Base-by-base conservation (phyloP, 106 monocot genomes). In the Cymbidium sinense region DNA sequence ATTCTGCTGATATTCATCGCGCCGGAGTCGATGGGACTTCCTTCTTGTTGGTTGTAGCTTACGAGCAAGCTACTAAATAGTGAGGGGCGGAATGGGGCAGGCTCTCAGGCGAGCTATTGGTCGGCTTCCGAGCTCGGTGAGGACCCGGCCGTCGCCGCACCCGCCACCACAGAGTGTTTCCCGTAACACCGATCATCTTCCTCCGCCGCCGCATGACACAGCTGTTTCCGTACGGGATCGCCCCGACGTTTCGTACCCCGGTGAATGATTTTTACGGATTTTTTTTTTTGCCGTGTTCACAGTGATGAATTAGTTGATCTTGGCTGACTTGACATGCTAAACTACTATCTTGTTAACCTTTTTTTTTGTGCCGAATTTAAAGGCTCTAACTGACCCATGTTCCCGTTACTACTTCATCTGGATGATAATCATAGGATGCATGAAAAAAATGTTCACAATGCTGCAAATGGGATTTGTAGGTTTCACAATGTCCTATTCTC, bases 41-140 rank as follows among this genome's bases (percentile, higher is more conserved):
- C 41, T 41, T 4, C 13, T 44, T 74, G 44, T 15, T 44, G 20
- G 15, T 28, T 27, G 39, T 37, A n/a, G 74, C 0, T 29, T 39
- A 39, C 37, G 37, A 39, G 37, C 37, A 39, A 74, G 4, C 44
- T 43, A 29, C 25, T 29, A 35, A 64, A 2, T 13, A 8, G 44
- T 29, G 29, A 29, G 74, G 35, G 1, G 11, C 1, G 11, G 34
- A 79, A 82, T 82, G 81, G 81, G 81, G 36, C 81, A 82, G 36
- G 61, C 76, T 77, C 81, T 82, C 23, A 70, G 81, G 70, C 76
- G 81, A 77, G 81, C 54, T 55, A 5, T 76, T 9, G 81, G 70
- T 5, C 76, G 81, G 34, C 8, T 64, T 64, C 80, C n/a, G 75
- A 33, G 64, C 75, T 75, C 80, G 17, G 64, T 2, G 37, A 74